Evolutionary conservation across 805 yeast species (phyloP).

Genomic region (Maudiozyma serrabonitensis): DNA sequence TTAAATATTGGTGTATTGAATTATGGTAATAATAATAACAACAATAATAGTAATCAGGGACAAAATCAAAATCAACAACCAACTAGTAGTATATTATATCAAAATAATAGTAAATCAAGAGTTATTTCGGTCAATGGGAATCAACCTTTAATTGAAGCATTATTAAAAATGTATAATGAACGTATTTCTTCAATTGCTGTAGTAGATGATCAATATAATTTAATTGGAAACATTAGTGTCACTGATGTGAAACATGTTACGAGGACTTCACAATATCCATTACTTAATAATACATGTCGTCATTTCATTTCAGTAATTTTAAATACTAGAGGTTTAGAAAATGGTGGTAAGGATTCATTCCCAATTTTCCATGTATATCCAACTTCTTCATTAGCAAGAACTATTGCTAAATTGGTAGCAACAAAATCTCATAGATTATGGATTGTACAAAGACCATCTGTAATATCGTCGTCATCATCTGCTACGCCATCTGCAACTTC

Average conservation of each 20-base stretch:
- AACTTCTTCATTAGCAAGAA: slow-evolving; percentile 69
- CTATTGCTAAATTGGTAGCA: slow-evolving; percentile 92
- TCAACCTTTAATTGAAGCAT: slow-evolving; percentile 74
- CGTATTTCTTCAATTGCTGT: slow-evolving; percentile 87
- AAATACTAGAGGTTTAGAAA: slow-evolving; percentile 73
- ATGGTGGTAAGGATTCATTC: slow-evolving; percentile 82
- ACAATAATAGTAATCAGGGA: no score
- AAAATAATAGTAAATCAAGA: slow-evolving; percentile 25
- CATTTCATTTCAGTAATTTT: slow-evolving; percentile 83
- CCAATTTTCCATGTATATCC: slow-evolving; percentile 90
- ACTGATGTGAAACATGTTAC: slow-evolving; percentile 87
- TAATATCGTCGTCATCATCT: neutral
- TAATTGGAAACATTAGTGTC: slow-evolving; percentile 86
- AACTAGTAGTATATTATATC: no score
- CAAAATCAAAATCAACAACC: no score
- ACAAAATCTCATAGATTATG: slow-evolving; percentile 84
- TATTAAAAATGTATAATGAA: slow-evolving; percentile 70
- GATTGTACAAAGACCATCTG: slow-evolving; percentile 52
- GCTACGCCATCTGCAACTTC: neutral
- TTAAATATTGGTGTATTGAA: slow-evolving; percentile 59
- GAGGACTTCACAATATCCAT: slow-evolving; percentile 71
- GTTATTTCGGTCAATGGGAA: slow-evolving; percentile 81
- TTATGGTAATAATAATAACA: no score
- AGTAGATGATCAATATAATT: slow-evolving; percentile 60
- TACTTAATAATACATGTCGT: slow-evolving; percentile 69